phyloP scores from a whole-genome alignment of 345 rosid species.

The Arabis hirsuta region DNA sequence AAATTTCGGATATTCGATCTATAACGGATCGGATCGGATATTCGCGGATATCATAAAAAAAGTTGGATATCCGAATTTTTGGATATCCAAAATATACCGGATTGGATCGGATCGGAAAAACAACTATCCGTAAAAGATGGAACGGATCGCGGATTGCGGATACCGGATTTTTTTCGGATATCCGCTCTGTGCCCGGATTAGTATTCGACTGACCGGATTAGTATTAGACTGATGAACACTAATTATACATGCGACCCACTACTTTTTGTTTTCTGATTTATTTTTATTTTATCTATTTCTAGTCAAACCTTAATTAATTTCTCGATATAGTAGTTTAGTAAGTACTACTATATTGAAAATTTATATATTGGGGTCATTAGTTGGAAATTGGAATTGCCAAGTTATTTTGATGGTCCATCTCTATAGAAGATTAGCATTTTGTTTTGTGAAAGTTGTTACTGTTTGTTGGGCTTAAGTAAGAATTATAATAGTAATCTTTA shows the following conservation, averaged over 20 bases:
- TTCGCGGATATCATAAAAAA: too few species aligned
- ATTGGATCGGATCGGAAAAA: too few species aligned
- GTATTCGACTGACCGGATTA: too few species aligned
- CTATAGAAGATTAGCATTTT: neutral
- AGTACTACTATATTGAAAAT: neutral
- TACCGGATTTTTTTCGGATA: too few species aligned
- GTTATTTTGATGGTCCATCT: neutral
- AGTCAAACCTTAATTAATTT: slow-evolving; percentile 34
- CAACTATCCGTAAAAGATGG: too few species aligned
- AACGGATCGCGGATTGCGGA: too few species aligned
- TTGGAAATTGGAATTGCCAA: neutral
- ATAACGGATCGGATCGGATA: too few species aligned
- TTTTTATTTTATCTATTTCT: neutral
- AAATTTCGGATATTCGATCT: too few species aligned
- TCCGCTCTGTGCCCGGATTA: too few species aligned
- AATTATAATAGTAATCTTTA: neutral
- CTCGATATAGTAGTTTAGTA: neutral
- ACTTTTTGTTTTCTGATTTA: slow-evolving; percentile 8
- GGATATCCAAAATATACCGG: too few species aligned
- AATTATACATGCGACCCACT: slow-evolving; percentile 18
- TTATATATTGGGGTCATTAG: neutral
- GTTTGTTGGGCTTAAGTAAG: neutral
- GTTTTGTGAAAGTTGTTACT: too few species aligned
- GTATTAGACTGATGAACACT: neutral
- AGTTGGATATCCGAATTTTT: too few species aligned